Evolutionary conservation across 169 alveolate genomes (phyloP).

Genomic region (Cryptosporidium tyzzeri): DNA sequence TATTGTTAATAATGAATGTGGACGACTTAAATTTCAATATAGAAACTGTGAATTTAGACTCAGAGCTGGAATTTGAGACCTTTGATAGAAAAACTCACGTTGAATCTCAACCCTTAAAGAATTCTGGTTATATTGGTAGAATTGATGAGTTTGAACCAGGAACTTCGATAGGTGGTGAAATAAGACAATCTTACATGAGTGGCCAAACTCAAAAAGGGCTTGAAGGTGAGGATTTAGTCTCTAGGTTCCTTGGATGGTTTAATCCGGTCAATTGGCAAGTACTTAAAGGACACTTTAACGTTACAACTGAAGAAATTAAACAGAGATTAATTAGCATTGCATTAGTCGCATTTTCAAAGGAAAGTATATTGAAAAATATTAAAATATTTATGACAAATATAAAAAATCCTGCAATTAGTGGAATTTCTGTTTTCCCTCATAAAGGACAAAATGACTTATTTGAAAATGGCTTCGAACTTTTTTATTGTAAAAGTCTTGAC

Average conservation of each 20-base stretch:
- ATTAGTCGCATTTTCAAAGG: conserved; percentile 4
- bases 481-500: conserved; percentile 57
- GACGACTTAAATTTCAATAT: conserved; percentile 67
- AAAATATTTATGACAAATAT: conserved; percentile 6
- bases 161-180: conserved; percentile 19
- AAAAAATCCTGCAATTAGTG: conserved; percentile 31
- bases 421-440: conserved; percentile 14
- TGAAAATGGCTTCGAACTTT: conserved; percentile 48
- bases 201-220: background rate
- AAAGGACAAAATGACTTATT: background rate
- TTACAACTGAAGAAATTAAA: conserved; percentile 55
- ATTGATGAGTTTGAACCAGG: background rate
- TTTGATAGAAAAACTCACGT: background rate
- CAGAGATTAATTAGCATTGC: conserved; percentile 17
- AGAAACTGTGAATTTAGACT: conserved; percentile 67
- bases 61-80: conserved; percentile 61
- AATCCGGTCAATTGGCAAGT: conserved; percentile 49
- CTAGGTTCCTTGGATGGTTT: conserved; percentile 17
- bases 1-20: background rate
- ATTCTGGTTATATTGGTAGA: background rate
- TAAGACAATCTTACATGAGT: background rate
- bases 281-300: conserved; percentile 66
- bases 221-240: conserved; percentile 11
- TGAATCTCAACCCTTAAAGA: conserved; percentile 37
- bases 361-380: conserved; percentile 23